Percentiles rank a stretch among this genome's conserved stretches.
phyloP scores from a whole-genome alignment of 805 yeast species.

The Saccharomycopsis selenospora region DNA sequence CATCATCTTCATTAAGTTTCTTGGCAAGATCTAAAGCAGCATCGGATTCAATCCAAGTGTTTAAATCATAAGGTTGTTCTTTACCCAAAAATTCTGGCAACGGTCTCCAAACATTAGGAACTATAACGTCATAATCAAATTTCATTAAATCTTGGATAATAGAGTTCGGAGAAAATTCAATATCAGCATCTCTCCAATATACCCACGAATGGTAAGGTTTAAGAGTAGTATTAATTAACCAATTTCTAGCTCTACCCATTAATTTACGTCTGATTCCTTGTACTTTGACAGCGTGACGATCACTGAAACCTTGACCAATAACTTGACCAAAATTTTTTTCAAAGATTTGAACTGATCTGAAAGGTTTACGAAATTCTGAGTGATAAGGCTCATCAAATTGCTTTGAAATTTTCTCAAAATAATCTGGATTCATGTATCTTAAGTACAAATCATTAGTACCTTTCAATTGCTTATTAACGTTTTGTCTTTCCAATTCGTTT shows the following conservation, averaged over 20 bases:
- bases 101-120: conserved; percentile 96
- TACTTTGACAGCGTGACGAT: conserved; percentile 76
- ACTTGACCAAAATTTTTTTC: conserved; percentile 78
- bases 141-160: conserved; percentile 70
- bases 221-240: conserved; percentile 68
- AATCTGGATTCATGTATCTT: conserved; percentile 61
- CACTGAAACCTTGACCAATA: conserved; percentile 79
- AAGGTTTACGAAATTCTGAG: conserved; percentile 54
- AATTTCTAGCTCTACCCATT: conserved; percentile 83
- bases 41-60: conserved; percentile 91
- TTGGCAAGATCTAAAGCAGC: conserved; percentile 64
- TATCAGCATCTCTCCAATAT: conserved; percentile 84
- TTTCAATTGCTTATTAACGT: conserved; percentile 30
- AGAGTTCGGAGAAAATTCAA: conserved; percentile 73
- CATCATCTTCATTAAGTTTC: conserved; percentile 68
- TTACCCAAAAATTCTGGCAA: conserved; percentile 84
- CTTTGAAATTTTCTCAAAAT: conserved; percentile 46
- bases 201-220: conserved; percentile 88
- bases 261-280: conserved; percentile 78
- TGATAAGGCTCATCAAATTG: conserved; percentile 67
- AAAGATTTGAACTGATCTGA: conserved; percentile 72
- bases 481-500: conserved; percentile 30
- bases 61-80: conserved; percentile 92
- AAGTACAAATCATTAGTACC: conserved; percentile 60
- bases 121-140: conserved; percentile 59